Evolutionary conservation across 208 protist genomes (phyloP), one percentile per base, ranked within the genome.

Genomic region (Acanthamoeba sp.): DNA sequence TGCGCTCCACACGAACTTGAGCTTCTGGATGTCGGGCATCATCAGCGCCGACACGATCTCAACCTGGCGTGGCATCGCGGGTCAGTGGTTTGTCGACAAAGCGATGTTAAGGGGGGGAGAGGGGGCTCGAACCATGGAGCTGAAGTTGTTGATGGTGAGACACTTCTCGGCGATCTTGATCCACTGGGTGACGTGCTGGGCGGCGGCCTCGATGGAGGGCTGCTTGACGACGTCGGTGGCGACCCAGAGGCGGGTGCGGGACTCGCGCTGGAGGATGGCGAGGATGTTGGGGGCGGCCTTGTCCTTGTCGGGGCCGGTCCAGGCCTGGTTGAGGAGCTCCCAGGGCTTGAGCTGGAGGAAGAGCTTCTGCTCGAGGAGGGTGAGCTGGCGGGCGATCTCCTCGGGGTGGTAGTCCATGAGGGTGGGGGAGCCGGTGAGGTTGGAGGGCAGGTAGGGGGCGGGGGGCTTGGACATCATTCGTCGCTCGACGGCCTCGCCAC

Each of bases 111-210:
- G n/a, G n/a, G n/a, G n/a, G n/a, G n/a, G n/a, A n/a, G n/a, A n/a
- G n/a, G n/a, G n/a, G n/a, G n/a, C n/a, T n/a, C n/a, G n/a, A n/a
- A n/a, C n/a, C 88, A 93, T 93, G n/a, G 88, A 93, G 34, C 50
- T 48, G 66, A 93, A 93, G 59, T 93, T 93, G 88, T 93, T 93
- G 40, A 93, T 27, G 32, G 24, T 57, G 22, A 93, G 88, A 32
- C 88, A 93, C 36, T 78, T 71, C 42, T 93, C 88, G 36, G 88
- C 88, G 6, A 93, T 57, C 50, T 93, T 93, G 57, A 93, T 88
- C 80, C 80, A 88, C 29, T 88, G 80, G 29, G 80, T 64, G 38
- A 62, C 42, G 80, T 88, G 50, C n/a, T 64, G 80, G 16, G 48
- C 40, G 80, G 48, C 40, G 48, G 40, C 48, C 34, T 88, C 80